Evolutionary conservation across 805 yeast species (phyloP).

Genomic region (Lachancea sp.): DNA sequence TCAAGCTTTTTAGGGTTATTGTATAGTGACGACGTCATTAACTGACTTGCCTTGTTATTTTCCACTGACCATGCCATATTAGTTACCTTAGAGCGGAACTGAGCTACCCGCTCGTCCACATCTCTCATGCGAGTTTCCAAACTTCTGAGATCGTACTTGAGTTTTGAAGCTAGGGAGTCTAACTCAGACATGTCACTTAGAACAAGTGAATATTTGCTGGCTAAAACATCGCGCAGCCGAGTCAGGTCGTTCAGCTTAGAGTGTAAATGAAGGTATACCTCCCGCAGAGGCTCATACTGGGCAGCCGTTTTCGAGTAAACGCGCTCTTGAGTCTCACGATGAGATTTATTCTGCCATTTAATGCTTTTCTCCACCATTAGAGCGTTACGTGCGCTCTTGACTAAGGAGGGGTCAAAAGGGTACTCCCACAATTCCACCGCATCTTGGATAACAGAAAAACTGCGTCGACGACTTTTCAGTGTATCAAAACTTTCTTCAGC

Average conservation of each 20-base stretch:
- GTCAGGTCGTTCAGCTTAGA: conserved; percentile 19
- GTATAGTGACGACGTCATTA: conserved; percentile 5
- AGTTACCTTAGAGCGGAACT: conserved; percentile 33
- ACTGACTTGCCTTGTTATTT: conserved; percentile 1
- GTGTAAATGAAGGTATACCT: conserved; percentile 16
- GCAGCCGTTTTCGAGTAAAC: conserved; percentile 5
- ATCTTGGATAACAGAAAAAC: conserved; percentile 24
- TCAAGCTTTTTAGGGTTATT: conserved; percentile 7
- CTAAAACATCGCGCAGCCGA: conserved; percentile 17
- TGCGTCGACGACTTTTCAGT: conserved; percentile 14
- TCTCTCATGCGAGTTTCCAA: conserved; percentile 57
- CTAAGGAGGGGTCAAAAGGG: conserved; percentile 30
- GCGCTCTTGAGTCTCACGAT: conserved; percentile 7
- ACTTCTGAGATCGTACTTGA: conserved; percentile 59
- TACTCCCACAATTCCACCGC: conserved; percentile 24
- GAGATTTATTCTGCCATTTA: conserved; percentile 10
- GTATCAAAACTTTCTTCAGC: neutral
- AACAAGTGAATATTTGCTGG: conserved; percentile 30
- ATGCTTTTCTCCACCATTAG: conserved; percentile 15
- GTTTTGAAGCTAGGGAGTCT: conserved; percentile 49
- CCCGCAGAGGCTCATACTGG: conserved; percentile 8
- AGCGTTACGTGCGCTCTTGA: conserved; percentile 28
- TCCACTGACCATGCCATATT: conserved; percentile 11
- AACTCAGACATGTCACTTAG: conserved; percentile 42
- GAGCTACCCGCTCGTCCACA: conserved; percentile 52